Evolutionary conservation across 331 rosid genomes (phyloP).

Genomic region (Pyracantha coccinea): DNA sequence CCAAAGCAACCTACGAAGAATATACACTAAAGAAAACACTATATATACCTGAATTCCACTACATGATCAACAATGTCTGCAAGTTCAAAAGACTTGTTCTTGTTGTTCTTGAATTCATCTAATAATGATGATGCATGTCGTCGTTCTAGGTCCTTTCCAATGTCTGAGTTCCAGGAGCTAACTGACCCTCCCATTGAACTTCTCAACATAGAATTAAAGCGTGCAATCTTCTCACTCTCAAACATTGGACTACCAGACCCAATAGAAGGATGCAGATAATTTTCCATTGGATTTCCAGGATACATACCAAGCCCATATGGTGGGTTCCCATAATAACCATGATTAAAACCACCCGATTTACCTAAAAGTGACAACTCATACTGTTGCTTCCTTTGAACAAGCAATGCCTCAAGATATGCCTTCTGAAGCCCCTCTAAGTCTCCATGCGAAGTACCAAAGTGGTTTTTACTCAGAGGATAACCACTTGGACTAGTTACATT

Average conservation of each 20-base stretch:
- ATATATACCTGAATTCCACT: constrained; percentile 78
- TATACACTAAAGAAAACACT: constrained; percentile 6
- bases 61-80: constrained; percentile 69
- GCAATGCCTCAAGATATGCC: constrained; percentile 66
- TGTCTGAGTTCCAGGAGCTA: constrained; percentile 52
- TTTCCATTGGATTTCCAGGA: constrained; percentile 46
- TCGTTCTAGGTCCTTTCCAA: constrained; percentile 51
- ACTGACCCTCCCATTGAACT: constrained; percentile 56
- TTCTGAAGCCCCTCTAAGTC: constrained; percentile 61
- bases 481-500: constrained; percentile 43
- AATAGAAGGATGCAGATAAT: constrained; percentile 48
- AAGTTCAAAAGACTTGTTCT: constrained; percentile 80
- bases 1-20: constrained; percentile 12
- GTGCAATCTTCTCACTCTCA: constrained; percentile 51
- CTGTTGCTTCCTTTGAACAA: constrained; percentile 73
- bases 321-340: constrained; percentile 49
- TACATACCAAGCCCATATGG: constrained; percentile 55
- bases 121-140: constrained; percentile 58
- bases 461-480: constrained; percentile 47
- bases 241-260: constrained; percentile 53
- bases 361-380: constrained; percentile 60
- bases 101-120: constrained; percentile 92
- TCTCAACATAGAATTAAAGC: constrained; percentile 51
- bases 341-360: constrained; percentile 48
- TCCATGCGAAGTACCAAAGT: constrained; percentile 43